A percentile compares a stretch with the other conserved stretches of the same genome.
Conservation (phyloP, 192 early-diverging fungal species). For the Borealophlyctis nickersoniae region DNA sequence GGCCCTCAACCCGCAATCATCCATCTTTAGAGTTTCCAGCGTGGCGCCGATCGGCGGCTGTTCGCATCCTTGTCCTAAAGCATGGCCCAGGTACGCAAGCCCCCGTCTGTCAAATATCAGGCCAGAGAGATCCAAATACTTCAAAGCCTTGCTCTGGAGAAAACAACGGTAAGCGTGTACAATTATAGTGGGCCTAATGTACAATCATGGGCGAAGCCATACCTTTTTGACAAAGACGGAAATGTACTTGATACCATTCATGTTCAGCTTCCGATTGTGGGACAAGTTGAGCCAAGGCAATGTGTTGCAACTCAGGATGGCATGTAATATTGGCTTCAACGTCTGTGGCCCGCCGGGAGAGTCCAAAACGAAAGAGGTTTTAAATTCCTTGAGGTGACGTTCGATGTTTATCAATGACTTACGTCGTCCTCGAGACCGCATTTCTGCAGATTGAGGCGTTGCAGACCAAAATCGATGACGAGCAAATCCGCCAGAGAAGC, state of each 20-base stretch:
- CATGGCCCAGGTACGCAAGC: conserved; percentile 64
- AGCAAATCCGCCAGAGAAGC: conserved; percentile 74
- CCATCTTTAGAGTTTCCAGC: conserved; percentile 48
- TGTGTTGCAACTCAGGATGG: conserved; percentile 51
- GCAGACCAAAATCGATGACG: conserved; percentile 70
- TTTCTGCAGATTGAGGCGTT: conserved; percentile 61
- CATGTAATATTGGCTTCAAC: conserved; percentile 66
- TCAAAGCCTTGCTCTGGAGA: conserved; percentile 56
- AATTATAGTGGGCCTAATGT: neutral
- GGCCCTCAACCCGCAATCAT: conserved; percentile 48
- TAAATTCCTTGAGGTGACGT: neutral
- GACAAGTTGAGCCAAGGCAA: conserved; percentile 64
- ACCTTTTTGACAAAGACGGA: conserved; percentile 66
- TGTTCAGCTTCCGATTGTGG: conserved; percentile 66
- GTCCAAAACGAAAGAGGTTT: neutral
- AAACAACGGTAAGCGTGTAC: neutral
- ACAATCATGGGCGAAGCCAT: conserved; percentile 1
- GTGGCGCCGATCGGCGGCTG: conserved; percentile 28
- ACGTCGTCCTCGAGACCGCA: conserved; percentile 75
- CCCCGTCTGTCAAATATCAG: conserved; percentile 68
- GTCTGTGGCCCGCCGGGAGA: conserved; percentile 28
- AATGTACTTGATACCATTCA: conserved; percentile 72
- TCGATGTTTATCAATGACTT: neutral
- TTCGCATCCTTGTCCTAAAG: conserved; percentile 35
- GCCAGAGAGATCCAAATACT: conserved; percentile 68